Evolutionary conservation across 441 rosid species (phyloP), one percentile per base, ranked within the genome.

Genomic region (Macaranga tanarius): DNA sequence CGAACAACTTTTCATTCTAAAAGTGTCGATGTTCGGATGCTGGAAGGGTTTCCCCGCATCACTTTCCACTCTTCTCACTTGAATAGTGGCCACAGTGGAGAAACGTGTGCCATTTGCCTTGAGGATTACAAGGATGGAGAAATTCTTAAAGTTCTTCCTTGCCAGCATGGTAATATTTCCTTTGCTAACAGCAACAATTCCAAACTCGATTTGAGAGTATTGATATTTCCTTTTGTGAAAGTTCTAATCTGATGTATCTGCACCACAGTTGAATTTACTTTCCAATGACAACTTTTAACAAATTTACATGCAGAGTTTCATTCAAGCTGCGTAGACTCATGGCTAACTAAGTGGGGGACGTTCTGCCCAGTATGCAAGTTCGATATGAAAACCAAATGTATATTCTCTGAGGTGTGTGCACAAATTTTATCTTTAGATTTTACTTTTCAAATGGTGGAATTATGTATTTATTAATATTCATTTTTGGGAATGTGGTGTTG

Each of bases 291-390:
- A 22, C 57, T 2, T 50, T 48, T 10, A 31, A 47, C 52, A 55
- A 34, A 23, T 44, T 61, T 69, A 48, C 75, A 63, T 73, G 84
- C 87, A 90, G 96, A 84, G 67, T 90, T 86, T 84, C 97, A 90
- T 84, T 79, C 89, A 69, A 80, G 69, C 69, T 87, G 94, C 71
- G 86, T 86, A 70, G 92, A 83, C 65, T 84, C 91, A 23, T 92
- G 96, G 97, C 84, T 90, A 86, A 86, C 89, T 45, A 87, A 90
- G 74, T 86, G 92, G 89, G 91, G 90, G 38, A 85, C 90, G 71
- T 84, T 83, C 71, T 89, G 96, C 83, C 94, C 96, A 0, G 86
- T 92, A 16, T 92, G 96, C 88, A 92, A 89, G 83, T 86, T 85
- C 69, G 94, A 92, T 69, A 76, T 90, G 77, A 86, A 84, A 75